These are phyloP conservation scores for Aspergillus melleus DNA, from an alignment of 2,329 filamentous ascomycete genomes.

Conservation along the genomic window DNA sequence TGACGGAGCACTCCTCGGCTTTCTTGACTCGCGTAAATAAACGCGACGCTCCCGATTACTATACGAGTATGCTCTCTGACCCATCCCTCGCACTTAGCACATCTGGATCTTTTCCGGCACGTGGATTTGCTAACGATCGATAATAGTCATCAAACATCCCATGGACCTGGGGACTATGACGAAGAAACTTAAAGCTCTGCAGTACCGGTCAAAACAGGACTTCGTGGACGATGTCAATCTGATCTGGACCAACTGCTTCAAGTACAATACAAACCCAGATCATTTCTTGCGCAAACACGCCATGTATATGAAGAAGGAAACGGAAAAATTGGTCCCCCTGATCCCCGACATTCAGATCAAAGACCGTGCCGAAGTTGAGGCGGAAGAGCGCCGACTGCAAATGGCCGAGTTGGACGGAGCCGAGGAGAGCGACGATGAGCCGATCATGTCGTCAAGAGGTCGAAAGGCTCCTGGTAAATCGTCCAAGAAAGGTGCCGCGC, in stretches of 20 bases:
- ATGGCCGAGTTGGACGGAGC: conserved; percentile 77
- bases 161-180: conserved; percentile 99
- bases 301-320: conserved; percentile 94
- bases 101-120: not conserved
- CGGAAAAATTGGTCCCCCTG: conserved; percentile 90
- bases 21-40: conserved; percentile 96
- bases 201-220: conserved; percentile 86
- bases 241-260: conserved; percentile 96
- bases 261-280: conserved; percentile 87
- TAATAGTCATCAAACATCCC: conserved; percentile 82
- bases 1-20: conserved; percentile 95
- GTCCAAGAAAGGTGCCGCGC: conserved; percentile 63
- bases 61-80: conserved; percentile 65
- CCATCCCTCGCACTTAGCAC: not conserved
- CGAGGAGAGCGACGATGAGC: conserved; percentile 94
- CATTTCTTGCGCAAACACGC: conserved; percentile 91
- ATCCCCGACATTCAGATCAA: conserved; percentile 91
- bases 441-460: conserved; percentile 95
- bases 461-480: conserved; percentile 81
- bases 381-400: conserved; percentile 77
- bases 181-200: conserved; percentile 83
- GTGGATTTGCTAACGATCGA: conserved; percentile 21
- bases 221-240: conserved; percentile 92
- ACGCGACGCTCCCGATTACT: conserved; percentile 93
- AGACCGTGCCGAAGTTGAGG: conserved; percentile 91